Evolutionary conservation across 2,329 filamentous ascomycete genomes (phyloP), one percentile per base, ranked within the genome.

Genomic region (Amphichorda felina): DNA sequence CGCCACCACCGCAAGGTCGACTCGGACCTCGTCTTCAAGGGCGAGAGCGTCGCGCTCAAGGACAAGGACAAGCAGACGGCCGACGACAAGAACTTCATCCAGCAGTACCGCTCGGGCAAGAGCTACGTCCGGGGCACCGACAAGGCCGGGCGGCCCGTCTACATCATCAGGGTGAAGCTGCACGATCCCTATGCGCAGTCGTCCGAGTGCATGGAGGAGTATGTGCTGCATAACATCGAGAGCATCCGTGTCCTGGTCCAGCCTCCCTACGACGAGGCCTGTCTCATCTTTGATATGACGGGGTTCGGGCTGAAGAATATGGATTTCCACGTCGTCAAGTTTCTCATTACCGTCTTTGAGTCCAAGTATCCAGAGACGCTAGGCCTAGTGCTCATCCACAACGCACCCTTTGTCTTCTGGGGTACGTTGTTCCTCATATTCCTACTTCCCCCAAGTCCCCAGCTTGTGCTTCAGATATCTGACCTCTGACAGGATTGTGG

Each of bases 261-360:
- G 8, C n/a, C 46, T 15, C 17, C 30, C 7, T 16, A 34, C 11
- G 39, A 38, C 32, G 40, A 37, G 26, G 33, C 38, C 14, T 46
- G 43, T 21, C 40, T 86, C 38, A 56, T 85, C 36, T 85, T 86
- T 49, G 81, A 86, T 54, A 78, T 85, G 70, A 79, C 69, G 7
- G 66, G 72, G 41, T 85, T 85, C 50, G 70, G 70, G 11, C 63
- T 85, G 51, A 68, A 75, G 9, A 85, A 86, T 56, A 84, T 86
- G 68, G 81, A 86, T 54, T 85, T 84, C 51, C 68, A 75, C 0
- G 79, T 80, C 0, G 76, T 85, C 35, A 85, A 82, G 45, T 85
- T 84, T 59, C 80, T 86, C 62, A 82, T 85, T 56, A 80, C 83
- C 46, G 80, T 79, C 49, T 82, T 86, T 46, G 81, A 86, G 59